Evolutionary conservation across 176 grass and related monocot species (phyloP), one percentile per base, ranked within the genome.

Genomic region (Saccharum spontaneum): DNA sequence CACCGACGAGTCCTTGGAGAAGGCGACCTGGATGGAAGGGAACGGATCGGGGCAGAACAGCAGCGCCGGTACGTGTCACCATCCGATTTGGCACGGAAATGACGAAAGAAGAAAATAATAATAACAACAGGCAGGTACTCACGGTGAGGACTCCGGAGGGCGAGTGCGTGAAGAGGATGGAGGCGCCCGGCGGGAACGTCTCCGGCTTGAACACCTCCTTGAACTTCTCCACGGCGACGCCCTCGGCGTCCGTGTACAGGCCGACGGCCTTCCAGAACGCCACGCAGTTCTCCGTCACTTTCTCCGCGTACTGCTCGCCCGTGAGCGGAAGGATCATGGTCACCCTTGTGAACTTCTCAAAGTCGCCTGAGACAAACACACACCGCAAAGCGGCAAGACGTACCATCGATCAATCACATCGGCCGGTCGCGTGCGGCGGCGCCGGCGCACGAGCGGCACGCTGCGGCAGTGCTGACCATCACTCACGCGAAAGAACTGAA

Each of bases 241-340:
- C 81, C 68, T 95, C 93, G 26, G 89, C 91, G 20, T 92, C 91
- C 52, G 96, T 92, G 86, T 90, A 94, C 52, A 77, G 54, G 15
- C 96, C 93, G 39, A 69, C 30, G 34, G 89, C 91, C 66, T 95
- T 94, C 96, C 89, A 98, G 60, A 65, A 43, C 8, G 80, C 83
- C 22, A 92, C 69, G 88, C 96, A 98, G 86, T 98, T 98, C 89
- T 98, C 93, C 0, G 87, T 50, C 36, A 98, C 96, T 86, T 98
- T 98, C 6, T 79, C 93, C 5, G 96, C 60, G 93, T 92, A 98
- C 87, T 92, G 86, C 81, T 89, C 87, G 48, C 96, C 96, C 8
- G 89, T 95, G 3, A 98, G 86, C 79, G 87, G 96, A 61, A 87
- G 81, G 61, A 95, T 79, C 96, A 90, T 81, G 0, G 91, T 92